phyloP scores from a whole-genome alignment of 208 protist species.

The Sergeia podlipaevii region DNA sequence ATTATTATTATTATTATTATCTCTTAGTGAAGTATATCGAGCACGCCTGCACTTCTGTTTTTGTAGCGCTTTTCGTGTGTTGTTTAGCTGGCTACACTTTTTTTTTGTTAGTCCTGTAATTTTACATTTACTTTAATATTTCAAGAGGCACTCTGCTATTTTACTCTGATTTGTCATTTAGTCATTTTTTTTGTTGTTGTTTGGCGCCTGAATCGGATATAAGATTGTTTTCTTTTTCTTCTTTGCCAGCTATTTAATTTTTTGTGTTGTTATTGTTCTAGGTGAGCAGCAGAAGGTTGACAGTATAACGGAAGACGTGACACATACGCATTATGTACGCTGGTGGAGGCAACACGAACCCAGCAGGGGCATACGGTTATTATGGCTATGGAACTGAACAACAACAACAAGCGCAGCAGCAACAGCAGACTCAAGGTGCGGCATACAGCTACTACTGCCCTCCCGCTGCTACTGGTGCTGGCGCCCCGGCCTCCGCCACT shows the following conservation, averaged over 20 bases:
- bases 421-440: background rate
- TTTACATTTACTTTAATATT: background rate
- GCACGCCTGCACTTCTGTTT: too few relatives aligned
- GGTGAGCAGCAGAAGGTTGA: background rate
- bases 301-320: too few relatives aligned
- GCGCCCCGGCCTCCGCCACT: background rate
- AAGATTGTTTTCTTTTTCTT: slow-evolving; percentile 8
- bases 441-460: background rate
- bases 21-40: too few relatives aligned
- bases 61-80: too few relatives aligned
- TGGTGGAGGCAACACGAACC: too few relatives aligned
- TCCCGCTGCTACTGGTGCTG: background rate
- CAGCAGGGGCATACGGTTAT: too few relatives aligned
- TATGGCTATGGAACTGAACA: slow-evolving; percentile 6
- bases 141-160: slow-evolving; percentile 1
- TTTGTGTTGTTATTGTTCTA: background rate
- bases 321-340: too few relatives aligned
- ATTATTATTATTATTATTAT: too few relatives aligned
- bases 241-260: background rate
- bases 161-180: slow-evolving; percentile 8
- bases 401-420: background rate
- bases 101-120: too few relatives aligned
- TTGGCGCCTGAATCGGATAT: slow-evolving; percentile 2
- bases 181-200: slow-evolving; percentile 11
- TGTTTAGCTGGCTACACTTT: too few relatives aligned